Evolutionary conservation across 2,329 filamentous ascomycete species (phyloP).

Genomic region (Aureobasidium lini): DNA sequence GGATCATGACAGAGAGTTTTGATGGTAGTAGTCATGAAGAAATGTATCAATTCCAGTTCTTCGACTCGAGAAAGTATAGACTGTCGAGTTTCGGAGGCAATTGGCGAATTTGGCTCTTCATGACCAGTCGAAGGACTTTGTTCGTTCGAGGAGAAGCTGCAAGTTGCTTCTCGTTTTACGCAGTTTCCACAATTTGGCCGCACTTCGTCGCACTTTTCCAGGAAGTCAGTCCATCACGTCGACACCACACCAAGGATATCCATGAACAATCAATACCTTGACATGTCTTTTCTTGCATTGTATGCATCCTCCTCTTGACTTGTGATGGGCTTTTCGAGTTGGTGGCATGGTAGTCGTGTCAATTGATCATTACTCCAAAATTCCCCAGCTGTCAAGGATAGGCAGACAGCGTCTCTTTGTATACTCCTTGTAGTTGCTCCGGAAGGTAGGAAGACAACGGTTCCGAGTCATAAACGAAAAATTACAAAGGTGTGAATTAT

Average conservation of each 20-base stretch:
- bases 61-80: not conserved
- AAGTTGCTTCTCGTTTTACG: not conserved
- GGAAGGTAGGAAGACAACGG: not conserved
- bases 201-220: not conserved
- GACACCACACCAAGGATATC: not conserved
- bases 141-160: not conserved
- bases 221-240: not conserved
- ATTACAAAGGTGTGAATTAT: not conserved
- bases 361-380: not conserved
- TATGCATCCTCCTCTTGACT: slow-evolving; percentile 32
- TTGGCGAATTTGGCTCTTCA: not conserved
- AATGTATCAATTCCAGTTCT: slow-evolving; percentile 6
- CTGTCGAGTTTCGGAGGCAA: not conserved
- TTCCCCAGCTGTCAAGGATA: not conserved
- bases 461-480: not conserved
- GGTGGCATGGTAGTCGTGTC: slow-evolving; percentile 3
- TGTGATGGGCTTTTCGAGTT: slow-evolving; percentile 27
- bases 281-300: slow-evolving; percentile 34
- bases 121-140: not conserved
- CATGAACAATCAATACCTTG: slow-evolving; percentile 22
- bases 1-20: slow-evolving; percentile 3
- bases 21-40: not conserved
- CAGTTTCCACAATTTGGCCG: slow-evolving; percentile 6
- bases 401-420: not conserved
- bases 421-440: not conserved